Evolutionary conservation across 176 grass and related monocot genomes (phyloP).

Genomic region (Bothriochloa decipiens): DNA sequence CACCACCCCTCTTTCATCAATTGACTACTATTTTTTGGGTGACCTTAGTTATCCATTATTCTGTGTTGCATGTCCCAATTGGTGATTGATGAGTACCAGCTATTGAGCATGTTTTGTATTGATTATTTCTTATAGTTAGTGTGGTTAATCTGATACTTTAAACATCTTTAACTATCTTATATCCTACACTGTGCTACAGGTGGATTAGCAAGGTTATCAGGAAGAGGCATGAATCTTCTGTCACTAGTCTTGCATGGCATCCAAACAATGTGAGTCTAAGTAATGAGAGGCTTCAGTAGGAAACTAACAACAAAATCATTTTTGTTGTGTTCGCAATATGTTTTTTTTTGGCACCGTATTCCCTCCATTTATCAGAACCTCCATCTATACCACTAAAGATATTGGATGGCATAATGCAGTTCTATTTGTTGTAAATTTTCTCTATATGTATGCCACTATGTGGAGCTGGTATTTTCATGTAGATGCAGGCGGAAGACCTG

Average conservation of each 20-base stretch:
- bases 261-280: slow-evolving; percentile 84
- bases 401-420: slow-evolving; percentile 7
- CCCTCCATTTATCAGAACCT: neutral
- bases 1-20: slow-evolving; percentile 4
- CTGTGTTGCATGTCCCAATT: neutral
- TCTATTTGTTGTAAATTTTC: slow-evolving; percentile 10
- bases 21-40: slow-evolving; percentile 18
- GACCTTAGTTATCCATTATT: slow-evolving; percentile 3
- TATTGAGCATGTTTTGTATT: neutral
- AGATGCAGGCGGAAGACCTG: neutral
- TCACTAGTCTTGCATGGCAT: slow-evolving; percentile 95
- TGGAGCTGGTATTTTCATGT: slow-evolving; percentile 36
- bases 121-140: slow-evolving; percentile 28
- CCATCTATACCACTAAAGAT: neutral
- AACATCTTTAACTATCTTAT: slow-evolving; percentile 12
- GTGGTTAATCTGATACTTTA: neutral
- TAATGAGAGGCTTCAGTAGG: neutral
- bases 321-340: neutral
- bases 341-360: neutral
- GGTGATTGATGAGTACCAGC: neutral
- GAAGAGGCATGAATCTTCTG: slow-evolving; percentile 97
- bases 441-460: neutral
- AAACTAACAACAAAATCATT: neutral
- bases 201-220: slow-evolving; percentile 98
- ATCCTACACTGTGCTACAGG: slow-evolving; percentile 58